These are phyloP conservation scores for Rhododendron henanense DNA, from an alignment of 148 eudicot genomes.

Conservation along the genomic window DNA sequence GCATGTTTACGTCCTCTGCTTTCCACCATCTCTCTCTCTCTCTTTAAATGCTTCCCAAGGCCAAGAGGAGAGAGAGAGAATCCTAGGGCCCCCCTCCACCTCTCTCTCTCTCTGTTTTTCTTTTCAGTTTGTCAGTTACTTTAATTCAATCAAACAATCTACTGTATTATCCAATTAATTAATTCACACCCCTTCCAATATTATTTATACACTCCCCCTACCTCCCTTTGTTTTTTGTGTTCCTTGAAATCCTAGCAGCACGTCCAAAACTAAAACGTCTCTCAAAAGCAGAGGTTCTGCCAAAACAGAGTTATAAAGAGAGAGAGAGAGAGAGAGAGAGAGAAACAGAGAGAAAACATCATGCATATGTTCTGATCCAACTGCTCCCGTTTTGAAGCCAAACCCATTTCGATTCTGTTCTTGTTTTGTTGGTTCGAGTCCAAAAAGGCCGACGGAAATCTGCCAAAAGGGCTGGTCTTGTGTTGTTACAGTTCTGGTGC, in stretches of 20 bases:
- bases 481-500: not conserved
- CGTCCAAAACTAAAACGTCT: not conserved
- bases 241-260: not conserved
- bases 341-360: not conserved
- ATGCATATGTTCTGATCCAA: not conserved
- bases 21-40: not conserved
- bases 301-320: not conserved
- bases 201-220: not conserved
- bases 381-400: not conserved
- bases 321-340: not conserved
- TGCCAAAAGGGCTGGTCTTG: not conserved
- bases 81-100: constrained; percentile 12
- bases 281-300: not conserved
- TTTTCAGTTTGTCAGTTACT: constrained; percentile 11
- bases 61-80: constrained; percentile 9
- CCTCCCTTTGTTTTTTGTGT: constrained; percentile 4
- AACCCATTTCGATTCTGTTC: constrained; percentile 12
- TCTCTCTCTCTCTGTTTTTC: not conserved
- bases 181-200: not conserved
- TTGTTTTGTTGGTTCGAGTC: not conserved
- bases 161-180: not conserved
- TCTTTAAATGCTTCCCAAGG: constrained; percentile 21
- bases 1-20: constrained; percentile 37
- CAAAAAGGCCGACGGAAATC: not conserved
- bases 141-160: constrained; percentile 8